Evolutionary conservation across 306 rosid genomes (phyloP).

Genomic region (Cucurbita argyrosperma): DNA sequence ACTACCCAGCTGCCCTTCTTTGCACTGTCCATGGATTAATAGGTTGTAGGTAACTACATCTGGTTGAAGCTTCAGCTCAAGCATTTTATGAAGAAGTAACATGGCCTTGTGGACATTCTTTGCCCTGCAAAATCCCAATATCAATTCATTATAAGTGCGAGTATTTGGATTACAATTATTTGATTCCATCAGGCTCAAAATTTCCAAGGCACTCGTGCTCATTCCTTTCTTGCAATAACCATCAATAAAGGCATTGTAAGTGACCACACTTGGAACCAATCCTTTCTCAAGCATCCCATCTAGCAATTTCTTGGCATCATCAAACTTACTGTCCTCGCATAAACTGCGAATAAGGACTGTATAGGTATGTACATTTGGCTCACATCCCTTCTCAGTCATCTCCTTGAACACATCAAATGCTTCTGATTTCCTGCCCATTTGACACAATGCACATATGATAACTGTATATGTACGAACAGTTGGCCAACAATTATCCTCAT

Average conservation of each 20-base stretch:
- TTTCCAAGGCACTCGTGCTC: slow-evolving; percentile 36
- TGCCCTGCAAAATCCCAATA: slow-evolving; percentile 45
- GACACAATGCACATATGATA: slow-evolving; percentile 34
- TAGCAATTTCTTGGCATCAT: slow-evolving; percentile 32
- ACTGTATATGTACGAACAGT: slow-evolving; percentile 45
- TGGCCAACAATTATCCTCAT: slow-evolving; percentile 42
- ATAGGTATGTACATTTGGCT: slow-evolving; percentile 61
- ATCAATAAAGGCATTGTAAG: slow-evolving; percentile 57
- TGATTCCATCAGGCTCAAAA: slow-evolving; percentile 51
- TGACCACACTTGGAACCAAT: slow-evolving; percentile 37
- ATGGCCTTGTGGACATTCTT: slow-evolving; percentile 68
- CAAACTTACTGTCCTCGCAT: slow-evolving; percentile 43
- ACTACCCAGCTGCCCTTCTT: slow-evolving; percentile 43
- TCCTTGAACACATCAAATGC: slow-evolving; percentile 35
- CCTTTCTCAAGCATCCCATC: slow-evolving; percentile 47
- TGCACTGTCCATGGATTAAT: slow-evolving; percentile 61
- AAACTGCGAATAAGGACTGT: slow-evolving; percentile 42
- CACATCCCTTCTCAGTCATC: slow-evolving; percentile 46
- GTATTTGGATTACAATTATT: slow-evolving; percentile 43
- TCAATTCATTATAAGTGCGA: slow-evolving; percentile 58
- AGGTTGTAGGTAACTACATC: slow-evolving; percentile 47
- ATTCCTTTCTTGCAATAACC: slow-evolving; percentile 57
- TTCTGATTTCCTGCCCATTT: slow-evolving; percentile 34
- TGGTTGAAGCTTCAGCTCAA: slow-evolving; percentile 41
- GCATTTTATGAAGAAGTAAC: slow-evolving; percentile 51